A percentile compares a stretch with the other conserved stretches of the same genome.
Conservation (phyloP, 2,329 filamentous ascomycete species). For the Microdochium paspali region DNA sequence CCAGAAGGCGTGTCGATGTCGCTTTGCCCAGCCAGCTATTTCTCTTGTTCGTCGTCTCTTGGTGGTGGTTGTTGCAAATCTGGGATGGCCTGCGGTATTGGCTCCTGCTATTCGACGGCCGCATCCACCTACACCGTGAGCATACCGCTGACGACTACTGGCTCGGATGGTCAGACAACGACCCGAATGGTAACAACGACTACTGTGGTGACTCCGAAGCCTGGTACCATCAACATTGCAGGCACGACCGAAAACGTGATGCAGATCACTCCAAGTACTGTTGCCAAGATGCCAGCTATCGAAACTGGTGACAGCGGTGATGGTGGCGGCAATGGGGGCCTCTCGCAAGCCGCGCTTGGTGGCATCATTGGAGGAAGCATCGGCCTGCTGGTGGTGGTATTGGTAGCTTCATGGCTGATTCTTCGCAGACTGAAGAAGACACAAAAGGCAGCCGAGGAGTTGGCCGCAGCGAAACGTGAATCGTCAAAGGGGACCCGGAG, state of each 20-base stretch:
- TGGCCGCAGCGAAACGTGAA: slow-evolving; percentile 22
- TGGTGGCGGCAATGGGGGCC: slow-evolving; percentile 17
- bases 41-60: slow-evolving; percentile 37
- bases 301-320: slow-evolving; percentile 11
- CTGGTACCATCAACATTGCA: slow-evolving; percentile 2
- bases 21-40: slow-evolving; percentile 33
- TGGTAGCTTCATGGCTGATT: slow-evolving; percentile 37
- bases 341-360: slow-evolving; percentile 33
- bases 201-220: slow-evolving; percentile 18
- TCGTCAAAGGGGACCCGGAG: slow-evolving; percentile 20
- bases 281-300: slow-evolving; percentile 28
- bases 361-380: slow-evolving; percentile 45
- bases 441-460: slow-evolving; percentile 26
- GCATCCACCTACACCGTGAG: slow-evolving; percentile 35
- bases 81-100: slow-evolving; percentile 37
- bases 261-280: slow-evolving; percentile 22
- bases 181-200: slow-evolving; percentile 32
- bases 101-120: slow-evolving; percentile 36
- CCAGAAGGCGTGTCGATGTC: slow-evolving; percentile 30
- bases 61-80: slow-evolving; percentile 43
- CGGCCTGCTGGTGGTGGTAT: slow-evolving; percentile 34
- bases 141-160: slow-evolving; percentile 33
- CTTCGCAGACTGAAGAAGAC: slow-evolving; percentile 39
- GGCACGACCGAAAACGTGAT: not conserved
- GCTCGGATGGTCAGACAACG: slow-evolving; percentile 24